Evolutionary conservation across 805 yeast genomes (phyloP).

Genomic region (Cyberlindnera meyerae): DNA sequence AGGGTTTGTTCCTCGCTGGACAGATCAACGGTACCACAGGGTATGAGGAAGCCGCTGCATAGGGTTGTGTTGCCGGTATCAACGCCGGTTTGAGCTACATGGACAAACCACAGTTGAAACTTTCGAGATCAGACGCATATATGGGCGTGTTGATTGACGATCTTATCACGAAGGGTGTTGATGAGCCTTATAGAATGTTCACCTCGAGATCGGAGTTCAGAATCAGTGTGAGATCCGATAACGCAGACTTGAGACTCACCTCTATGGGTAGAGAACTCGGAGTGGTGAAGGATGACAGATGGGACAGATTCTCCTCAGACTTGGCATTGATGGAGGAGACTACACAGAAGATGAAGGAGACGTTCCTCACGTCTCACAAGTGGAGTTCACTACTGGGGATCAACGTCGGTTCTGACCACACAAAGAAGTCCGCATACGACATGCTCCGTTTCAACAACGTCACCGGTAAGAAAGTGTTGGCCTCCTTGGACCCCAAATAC

Average conservation of each 20-base stretch:
- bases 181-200: conserved; percentile 97
- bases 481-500: conserved; percentile 20
- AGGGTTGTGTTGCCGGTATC: conserved; percentile 92
- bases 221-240: conserved; percentile 85
- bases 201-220: conserved; percentile 94
- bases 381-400: conserved; percentile 56
- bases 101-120: conserved; percentile 39
- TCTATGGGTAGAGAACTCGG: conserved; percentile 62
- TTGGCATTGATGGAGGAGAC: conserved; percentile 39
- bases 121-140: conserved; percentile 80
- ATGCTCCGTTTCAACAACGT: conserved; percentile 54
- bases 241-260: conserved; percentile 86
- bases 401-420: conserved; percentile 50
- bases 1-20: conserved; percentile 86
- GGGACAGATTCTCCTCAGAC: conserved; percentile 43
- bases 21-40: conserved; percentile 99
- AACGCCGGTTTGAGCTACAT: conserved; percentile 72
- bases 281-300: conserved; percentile 58
- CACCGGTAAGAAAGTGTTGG: conserved; percentile 10
- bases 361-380: conserved; percentile 46
- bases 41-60: conserved; percentile 97
- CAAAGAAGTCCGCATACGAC: conserved; percentile 62
- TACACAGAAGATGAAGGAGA: conserved; percentile 39
- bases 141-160: conserved; percentile 93
- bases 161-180: conserved; percentile 89